Conservation (phyloP, 1,284 basidiomycete species). For the Malassezia restricta region DNA sequence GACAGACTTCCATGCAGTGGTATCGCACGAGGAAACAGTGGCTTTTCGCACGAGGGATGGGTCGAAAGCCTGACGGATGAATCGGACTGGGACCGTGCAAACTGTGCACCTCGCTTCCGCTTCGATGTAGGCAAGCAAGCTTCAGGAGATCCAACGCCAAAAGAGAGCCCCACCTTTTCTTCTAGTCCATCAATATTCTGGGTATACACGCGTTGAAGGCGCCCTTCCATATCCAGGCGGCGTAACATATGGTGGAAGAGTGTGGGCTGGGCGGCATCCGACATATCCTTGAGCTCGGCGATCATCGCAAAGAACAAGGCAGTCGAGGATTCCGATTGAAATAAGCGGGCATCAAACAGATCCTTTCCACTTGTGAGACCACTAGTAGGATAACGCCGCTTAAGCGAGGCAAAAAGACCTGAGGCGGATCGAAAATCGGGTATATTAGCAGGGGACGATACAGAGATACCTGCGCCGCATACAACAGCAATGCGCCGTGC, state of each 20-base stretch:
- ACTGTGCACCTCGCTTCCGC: constrained; percentile 4
- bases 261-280: constrained; percentile 67
- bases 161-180: constrained; percentile 57
- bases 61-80: constrained; percentile 26
- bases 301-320: constrained; percentile 83
- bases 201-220: constrained; percentile 75
- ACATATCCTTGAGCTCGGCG: constrained; percentile 69
- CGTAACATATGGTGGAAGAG: constrained; percentile 78
- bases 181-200: constrained; percentile 93
- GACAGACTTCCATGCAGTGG: constrained; percentile 79
- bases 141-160: constrained; percentile 47
- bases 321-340: constrained; percentile 59
- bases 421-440: constrained; percentile 78
- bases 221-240: constrained; percentile 68
- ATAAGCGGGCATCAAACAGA: constrained; percentile 78
- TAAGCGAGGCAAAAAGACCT: constrained; percentile 66
- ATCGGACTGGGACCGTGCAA: constrained; percentile 26
- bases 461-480: constrained; percentile 82
- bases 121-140: constrained; percentile 2
- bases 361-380: constrained; percentile 65
- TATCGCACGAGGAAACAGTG: constrained; percentile 59
- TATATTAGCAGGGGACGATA: constrained; percentile 62
- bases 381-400: constrained; percentile 64
- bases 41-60: constrained; percentile 5
- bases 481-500: constrained; percentile 72